Base-by-base conservation (phyloP, 2,329 filamentous ascomycete species). In the Colletotrichum orbiculare region DNA sequence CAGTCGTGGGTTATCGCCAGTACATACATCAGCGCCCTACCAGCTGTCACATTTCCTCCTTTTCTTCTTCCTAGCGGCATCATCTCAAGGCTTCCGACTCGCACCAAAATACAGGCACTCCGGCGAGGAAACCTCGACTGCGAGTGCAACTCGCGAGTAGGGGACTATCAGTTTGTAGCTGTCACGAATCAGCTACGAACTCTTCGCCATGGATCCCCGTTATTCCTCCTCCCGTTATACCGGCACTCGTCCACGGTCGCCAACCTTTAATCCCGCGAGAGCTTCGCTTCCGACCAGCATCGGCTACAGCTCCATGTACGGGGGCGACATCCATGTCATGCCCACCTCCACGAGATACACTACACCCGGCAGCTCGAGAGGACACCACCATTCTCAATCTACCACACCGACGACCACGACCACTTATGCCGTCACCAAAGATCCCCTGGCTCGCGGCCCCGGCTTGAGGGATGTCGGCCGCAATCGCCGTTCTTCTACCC, bases 401-500 rank as follows among this genome's bases (percentile, higher is more conserved):
- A 46, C 65, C n/a, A 54, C 46, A 11, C 61, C 68, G 10, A 58
- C 71, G 45, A 68, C 77, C 33, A 83, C 85, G 15, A 85, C 84
- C 53, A 85, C 85, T 10, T 89, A 89, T 70, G 83, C 85, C 56
- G 81, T 87, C 58, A 81, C 81, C 60, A 82, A 85, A 52, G 86
- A 89, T 47, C 78, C 82, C 41, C 71, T 83, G 17, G 71, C 79
- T 43, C 80, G 84, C 66, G 81, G 77, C 64, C 77, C 80, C 52
- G 84, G 78, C 70, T 75, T 81, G 43, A 83, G 83, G 67, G 84
- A 86, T 37, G 73, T 76, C 41, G 79, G 81, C 71, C 82, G 83
- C 34, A 77, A 75, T 57, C 82, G 83, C 34, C 83, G 84, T 35
- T 82, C 83, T 8, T 78, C 82, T 1, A 86, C 85, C 1, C 67